Conservation (phyloP, 2,329 filamentous ascomycete species). For the Cladosporium austrohemisphaericum region DNA sequence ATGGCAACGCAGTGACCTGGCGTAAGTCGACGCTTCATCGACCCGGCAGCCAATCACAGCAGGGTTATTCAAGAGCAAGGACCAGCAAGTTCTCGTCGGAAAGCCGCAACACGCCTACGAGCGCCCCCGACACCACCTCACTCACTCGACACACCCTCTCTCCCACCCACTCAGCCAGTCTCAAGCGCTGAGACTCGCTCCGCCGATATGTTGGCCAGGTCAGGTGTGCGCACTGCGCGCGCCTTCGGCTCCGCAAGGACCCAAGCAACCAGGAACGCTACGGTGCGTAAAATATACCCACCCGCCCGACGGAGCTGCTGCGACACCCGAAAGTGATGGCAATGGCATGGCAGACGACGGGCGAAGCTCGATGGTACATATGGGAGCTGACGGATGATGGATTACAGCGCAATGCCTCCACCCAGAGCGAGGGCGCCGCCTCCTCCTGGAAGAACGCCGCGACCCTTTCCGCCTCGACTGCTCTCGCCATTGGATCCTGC, state of each 20-base stretch:
- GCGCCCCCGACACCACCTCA: conserved; percentile 13
- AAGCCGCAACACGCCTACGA: not conserved
- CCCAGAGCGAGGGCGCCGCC: conserved; percentile 65
- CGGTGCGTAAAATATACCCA: conserved; percentile 36
- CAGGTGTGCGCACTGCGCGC: conserved; percentile 84
- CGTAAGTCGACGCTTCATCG: no score
- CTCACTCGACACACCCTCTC: conserved; percentile 8
- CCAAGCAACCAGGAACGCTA: conserved; percentile 44
- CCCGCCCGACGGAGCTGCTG: conserved; percentile 1
- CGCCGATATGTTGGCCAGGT: conserved; percentile 87
- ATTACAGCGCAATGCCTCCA: conserved; percentile 59
- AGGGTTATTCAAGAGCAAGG: no score
- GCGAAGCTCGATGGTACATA: conserved; percentile 16
- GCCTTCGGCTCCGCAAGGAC: conserved; percentile 76
- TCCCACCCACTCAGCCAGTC: conserved; percentile 21
- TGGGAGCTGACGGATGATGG: conserved; percentile 19
- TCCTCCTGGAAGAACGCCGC: conserved; percentile 80
- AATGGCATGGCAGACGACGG: not conserved
- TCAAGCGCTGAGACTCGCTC: conserved; percentile 33
- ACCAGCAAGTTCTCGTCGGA: no score
- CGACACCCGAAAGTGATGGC: not conserved
- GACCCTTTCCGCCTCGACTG: conserved; percentile 80
- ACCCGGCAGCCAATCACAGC: no score
- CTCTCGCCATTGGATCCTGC: conserved; percentile 80
- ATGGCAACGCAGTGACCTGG: no score